Percentiles rank a stretch among this genome's conserved stretches.
These are phyloP conservation scores for Amphibolis antarctica DNA, from an alignment of 106 monocot genomes.

Conservation along the genomic window DNA sequence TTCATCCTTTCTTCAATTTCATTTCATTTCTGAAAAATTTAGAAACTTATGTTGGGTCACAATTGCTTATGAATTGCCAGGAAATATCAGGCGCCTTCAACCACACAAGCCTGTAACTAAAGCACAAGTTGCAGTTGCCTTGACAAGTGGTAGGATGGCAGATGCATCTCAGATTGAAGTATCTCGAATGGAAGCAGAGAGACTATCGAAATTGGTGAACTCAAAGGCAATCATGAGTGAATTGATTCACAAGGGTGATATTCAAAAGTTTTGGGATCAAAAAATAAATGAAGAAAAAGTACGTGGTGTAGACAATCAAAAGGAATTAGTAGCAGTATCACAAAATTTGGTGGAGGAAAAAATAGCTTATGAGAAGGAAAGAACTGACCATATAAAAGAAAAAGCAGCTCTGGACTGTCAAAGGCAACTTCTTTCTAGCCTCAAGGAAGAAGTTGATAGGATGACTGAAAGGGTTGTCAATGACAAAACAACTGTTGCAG, in stretches of 20 bases:
- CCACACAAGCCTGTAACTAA: slow-evolving; percentile 69
- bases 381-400: slow-evolving; percentile 40
- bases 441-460: slow-evolving; percentile 60
- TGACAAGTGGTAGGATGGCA: slow-evolving; percentile 55
- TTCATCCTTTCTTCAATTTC: too few species aligned
- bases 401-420: slow-evolving; percentile 57
- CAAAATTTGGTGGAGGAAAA: slow-evolving; percentile 43
- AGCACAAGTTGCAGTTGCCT: slow-evolving; percentile 80
- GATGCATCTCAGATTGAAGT: slow-evolving; percentile 41
- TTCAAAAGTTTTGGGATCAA: slow-evolving; percentile 47
- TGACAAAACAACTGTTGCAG: slow-evolving; percentile 27
- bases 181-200: slow-evolving; percentile 48
- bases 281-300: slow-evolving; percentile 36
- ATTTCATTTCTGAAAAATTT: too few species aligned
- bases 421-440: slow-evolving; percentile 26
- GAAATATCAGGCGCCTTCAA: slow-evolving; percentile 73
- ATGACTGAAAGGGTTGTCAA: slow-evolving; percentile 34
- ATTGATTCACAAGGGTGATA: slow-evolving; percentile 56
- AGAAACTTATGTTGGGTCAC: not conserved
- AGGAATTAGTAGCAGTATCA: slow-evolving; percentile 24
- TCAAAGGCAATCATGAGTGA: slow-evolving; percentile 67
- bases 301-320: slow-evolving; percentile 21
- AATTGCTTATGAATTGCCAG: slow-evolving; percentile 16
- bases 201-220: slow-evolving; percentile 30
- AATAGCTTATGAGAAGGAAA: slow-evolving; percentile 17